Conservation (phyloP, 1,284 basidiomycete genomes). For the Apiotrichum sp. region DNA sequence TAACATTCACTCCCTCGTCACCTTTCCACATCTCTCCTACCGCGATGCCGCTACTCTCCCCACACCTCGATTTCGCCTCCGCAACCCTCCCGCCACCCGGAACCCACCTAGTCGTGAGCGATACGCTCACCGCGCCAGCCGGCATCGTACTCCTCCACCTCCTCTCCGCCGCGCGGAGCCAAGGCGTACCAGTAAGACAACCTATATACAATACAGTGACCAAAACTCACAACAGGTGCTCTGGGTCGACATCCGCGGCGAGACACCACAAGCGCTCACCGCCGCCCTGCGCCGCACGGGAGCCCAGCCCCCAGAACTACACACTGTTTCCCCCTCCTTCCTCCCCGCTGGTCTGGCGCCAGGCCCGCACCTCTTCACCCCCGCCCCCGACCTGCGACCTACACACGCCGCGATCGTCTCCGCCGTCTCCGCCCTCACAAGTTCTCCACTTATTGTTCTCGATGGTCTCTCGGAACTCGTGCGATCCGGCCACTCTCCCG, state of each 20-base stretch:
- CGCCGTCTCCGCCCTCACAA: neutral
- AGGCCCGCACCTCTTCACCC: constrained; percentile 22
- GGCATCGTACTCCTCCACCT: constrained; percentile 41
- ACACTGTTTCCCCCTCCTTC: neutral
- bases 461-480: constrained; percentile 38
- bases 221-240: constrained; percentile 15
- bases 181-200: constrained; percentile 15
- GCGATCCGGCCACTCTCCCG: constrained; percentile 27
- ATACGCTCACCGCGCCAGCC: constrained; percentile 37
- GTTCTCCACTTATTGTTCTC: constrained; percentile 24
- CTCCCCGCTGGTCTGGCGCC: neutral
- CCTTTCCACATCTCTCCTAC: too few species aligned
- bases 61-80: constrained; percentile 29
- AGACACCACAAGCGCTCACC: constrained; percentile 31
- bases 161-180: constrained; percentile 23
- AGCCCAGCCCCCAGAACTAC: constrained; percentile 13
- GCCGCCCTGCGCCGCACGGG: constrained; percentile 7
- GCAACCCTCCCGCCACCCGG: constrained; percentile 29
- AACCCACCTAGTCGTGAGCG: constrained; percentile 39
- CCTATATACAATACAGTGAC: too few species aligned
- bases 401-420: constrained; percentile 20
- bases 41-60: constrained; percentile 16
- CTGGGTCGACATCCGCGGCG: constrained; percentile 39
- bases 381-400: constrained; percentile 18
- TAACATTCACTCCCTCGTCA: too few species aligned